Base-by-base conservation (phyloP, 352 stramenopile genomes). In the Phytophthora megakarya region DNA sequence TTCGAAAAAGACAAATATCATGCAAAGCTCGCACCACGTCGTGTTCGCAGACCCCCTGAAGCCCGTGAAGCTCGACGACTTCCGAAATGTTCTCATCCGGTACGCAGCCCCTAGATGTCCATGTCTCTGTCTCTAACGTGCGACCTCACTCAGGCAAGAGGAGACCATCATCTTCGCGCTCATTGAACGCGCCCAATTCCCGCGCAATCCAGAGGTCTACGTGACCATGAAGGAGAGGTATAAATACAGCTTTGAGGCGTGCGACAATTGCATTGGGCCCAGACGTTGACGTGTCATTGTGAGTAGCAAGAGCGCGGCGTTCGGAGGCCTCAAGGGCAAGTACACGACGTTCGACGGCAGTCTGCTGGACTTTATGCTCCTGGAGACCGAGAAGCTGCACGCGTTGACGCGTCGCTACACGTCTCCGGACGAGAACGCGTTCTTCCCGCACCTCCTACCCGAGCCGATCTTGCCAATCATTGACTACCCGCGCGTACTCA, bases 81-180 rank as follows among this genome's bases (percentile, higher is more conserved):
- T 93, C 57, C 87, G 87, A 65, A 96, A 94, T 75, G 81, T 92
- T 56, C 81, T 96, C 44, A 96, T 96, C 48, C 85, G 87, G 80
- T 91, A 51, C 6, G 46, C 19, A 16, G 13, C 22, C 10, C 7
- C 13, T 11, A 11, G 5, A 45, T n/a, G n/a, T n/a, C n/a, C n/a
- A n/a, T n/a, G n/a, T n/a, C n/a, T n/a, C n/a, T n/a, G n/a, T n/a
- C n/a, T n/a, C n/a, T n/a, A n/a, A n/a, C n/a, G n/a, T n/a, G n/a
- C n/a, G n/a, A n/a, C n/a, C n/a, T n/a, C n/a, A n/a, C n/a, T n/a
- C 64, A 90, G 85, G 21, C 89, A 97, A 69, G 94, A 99, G 74
- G 97, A 99, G 81, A 99, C 97, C 1, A 99, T 99, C 70, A 99
- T 99, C 76, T 99, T 99, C 73, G 95, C 97, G n/a, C 71, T 99